Conservation (phyloP, 306 rosid genomes). For the Bauhinia variegata region DNA sequence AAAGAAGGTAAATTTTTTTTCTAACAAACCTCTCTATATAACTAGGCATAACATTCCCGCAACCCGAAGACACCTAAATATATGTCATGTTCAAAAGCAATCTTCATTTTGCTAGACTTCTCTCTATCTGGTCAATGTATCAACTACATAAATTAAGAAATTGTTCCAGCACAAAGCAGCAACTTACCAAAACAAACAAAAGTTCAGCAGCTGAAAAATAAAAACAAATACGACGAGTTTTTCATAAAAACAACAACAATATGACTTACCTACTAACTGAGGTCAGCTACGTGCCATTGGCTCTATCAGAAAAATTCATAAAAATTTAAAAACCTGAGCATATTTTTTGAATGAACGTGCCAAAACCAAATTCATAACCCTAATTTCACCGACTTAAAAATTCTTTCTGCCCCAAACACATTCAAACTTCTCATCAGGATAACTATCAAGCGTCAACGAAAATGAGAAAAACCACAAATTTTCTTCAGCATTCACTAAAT, state of each 20-base stretch:
- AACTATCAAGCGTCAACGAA: not conserved
- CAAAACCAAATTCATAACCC: not conserved
- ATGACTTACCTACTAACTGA: too few species aligned
- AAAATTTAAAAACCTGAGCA: too few species aligned
- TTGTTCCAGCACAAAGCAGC: not conserved
- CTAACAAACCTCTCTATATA: not conserved
- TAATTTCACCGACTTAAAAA: not conserved
- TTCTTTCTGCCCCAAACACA: not conserved
- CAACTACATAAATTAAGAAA: not conserved
- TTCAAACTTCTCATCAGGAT: not conserved
- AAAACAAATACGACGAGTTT: not conserved
- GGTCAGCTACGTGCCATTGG: too few species aligned
- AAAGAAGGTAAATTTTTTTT: not conserved
- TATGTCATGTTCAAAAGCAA: not conserved
- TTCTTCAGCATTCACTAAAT: not conserved
- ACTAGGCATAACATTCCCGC: not conserved
- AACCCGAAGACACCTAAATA: not conserved
- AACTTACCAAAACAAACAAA: not conserved
- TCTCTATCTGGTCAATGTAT: not conserved
- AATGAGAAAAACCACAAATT: not conserved
- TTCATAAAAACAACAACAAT: too few species aligned
- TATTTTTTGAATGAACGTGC: not conserved
- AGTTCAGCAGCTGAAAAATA: slow-evolving; percentile 12
- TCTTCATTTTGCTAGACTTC: not conserved
- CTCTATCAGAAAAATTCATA: too few species aligned